Conservation (phyloP, 2,329 filamentous ascomycete species). For the Cercospora sojina region DNA sequence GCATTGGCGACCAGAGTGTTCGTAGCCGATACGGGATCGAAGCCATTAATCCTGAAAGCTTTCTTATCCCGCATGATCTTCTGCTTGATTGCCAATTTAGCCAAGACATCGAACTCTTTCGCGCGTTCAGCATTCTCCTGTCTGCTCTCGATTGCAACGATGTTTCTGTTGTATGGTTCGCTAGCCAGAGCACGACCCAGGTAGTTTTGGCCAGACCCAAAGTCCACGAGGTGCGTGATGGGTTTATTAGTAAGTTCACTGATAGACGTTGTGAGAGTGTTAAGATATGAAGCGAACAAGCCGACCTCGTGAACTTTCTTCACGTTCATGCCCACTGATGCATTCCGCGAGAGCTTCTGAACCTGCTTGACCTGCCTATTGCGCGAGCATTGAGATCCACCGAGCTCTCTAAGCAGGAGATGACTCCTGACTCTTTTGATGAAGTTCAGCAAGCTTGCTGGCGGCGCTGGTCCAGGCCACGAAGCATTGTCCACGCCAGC, state of each 20-base stretch:
- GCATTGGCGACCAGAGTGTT: constrained; percentile 18
- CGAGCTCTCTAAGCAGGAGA: constrained; percentile 64
- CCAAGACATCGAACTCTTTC: constrained; percentile 77
- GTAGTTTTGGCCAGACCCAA: constrained; percentile 96
- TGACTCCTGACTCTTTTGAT: constrained; percentile 63
- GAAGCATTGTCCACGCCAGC: neutral
- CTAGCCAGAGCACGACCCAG: constrained; percentile 84
- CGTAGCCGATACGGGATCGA: constrained; percentile 18
- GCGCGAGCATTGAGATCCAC: constrained; percentile 31
- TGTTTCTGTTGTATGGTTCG: constrained; percentile 78
- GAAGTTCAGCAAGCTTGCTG: constrained; percentile 66
- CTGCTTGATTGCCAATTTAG: constrained; percentile 71
- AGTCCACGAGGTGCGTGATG: constrained; percentile 89
- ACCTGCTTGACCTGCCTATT: constrained; percentile 39
- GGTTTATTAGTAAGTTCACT: constrained; percentile 44
- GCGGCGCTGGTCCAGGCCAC: constrained; percentile 54
- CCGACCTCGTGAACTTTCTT: constrained; percentile 95
- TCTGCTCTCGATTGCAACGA: constrained; percentile 87
- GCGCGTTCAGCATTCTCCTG: constrained; percentile 85
- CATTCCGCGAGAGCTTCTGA: constrained; percentile 63
- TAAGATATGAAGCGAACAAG: constrained; percentile 83
- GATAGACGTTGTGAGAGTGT: constrained; percentile 61
- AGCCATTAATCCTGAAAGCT: constrained; percentile 56
- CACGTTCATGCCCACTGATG: constrained; percentile 87
- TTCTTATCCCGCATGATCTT: constrained; percentile 82